Conservation (phyloP, 2,329 filamentous ascomycete genomes). For the Rosellinia necatrix region DNA sequence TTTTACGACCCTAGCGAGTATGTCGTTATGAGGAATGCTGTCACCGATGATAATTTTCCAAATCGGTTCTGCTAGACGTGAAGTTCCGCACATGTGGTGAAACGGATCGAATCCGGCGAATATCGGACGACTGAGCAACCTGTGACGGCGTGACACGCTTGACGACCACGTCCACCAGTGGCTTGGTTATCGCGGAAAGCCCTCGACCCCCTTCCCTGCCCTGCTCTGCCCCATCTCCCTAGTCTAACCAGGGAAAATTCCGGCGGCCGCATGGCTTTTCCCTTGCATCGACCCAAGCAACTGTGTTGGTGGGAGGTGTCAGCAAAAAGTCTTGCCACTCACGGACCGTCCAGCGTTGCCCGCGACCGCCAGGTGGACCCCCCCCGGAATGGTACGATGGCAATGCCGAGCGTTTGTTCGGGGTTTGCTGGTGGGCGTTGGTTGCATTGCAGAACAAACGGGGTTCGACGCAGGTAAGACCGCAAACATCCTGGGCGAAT, state of each 20-base stretch:
- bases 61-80: conserved; percentile 9
- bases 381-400: conserved; percentile 18
- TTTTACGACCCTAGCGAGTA: conserved; percentile 1
- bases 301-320: background rate
- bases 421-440: conserved; percentile 31
- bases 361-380: conserved; percentile 16
- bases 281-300: background rate
- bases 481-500: conserved; percentile 23
- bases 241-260: background rate
- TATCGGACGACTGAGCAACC: conserved; percentile 3
- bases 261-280: conserved; percentile 2
- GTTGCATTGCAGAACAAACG: conserved; percentile 31
- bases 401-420: conserved; percentile 27
- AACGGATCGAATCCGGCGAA: conserved; percentile 14
- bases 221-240: too few species aligned
- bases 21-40: background rate
- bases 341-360: too few species aligned
- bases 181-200: too few species aligned
- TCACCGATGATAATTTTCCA: background rate
- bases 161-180: conserved; percentile 10
- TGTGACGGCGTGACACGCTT: conserved; percentile 13
- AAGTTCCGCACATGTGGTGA: conserved; percentile 12
- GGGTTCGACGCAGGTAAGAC: conserved; percentile 26
- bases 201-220: conserved; percentile 1
- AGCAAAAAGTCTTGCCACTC: conserved; percentile 4